These are phyloP conservation scores for Daucus carota DNA, from an alignment of 129 eudicot species.

Conservation along the genomic window DH1_v3.0 NC_030381.2:45361001-45361500, in stretches of 20 bases:
- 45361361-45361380: background rate
- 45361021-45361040: background rate
- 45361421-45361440: conserved; percentile 70
- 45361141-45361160: background rate
- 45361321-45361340: background rate
- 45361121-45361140: background rate
- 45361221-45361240: too few relatives aligned
- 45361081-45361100: too few relatives aligned
- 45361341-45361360: background rate
- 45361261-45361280: background rate
- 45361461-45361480: conserved; percentile 75
- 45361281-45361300: background rate
- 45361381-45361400: conserved; percentile 17
- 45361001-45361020: background rate
- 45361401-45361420: conserved; percentile 98
- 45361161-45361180: too few relatives aligned
- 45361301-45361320: background rate
- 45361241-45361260: background rate
- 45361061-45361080: background rate
- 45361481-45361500: conserved; percentile 58
- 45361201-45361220: background rate
- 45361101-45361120: background rate
- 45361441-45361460: conserved; percentile 71
- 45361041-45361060: background rate
- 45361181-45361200: background rate